These are phyloP conservation scores for Rhizophagus clarus DNA, from an alignment of 192 early-diverging fungal genomes.

Conservation along the genomic window DNA sequence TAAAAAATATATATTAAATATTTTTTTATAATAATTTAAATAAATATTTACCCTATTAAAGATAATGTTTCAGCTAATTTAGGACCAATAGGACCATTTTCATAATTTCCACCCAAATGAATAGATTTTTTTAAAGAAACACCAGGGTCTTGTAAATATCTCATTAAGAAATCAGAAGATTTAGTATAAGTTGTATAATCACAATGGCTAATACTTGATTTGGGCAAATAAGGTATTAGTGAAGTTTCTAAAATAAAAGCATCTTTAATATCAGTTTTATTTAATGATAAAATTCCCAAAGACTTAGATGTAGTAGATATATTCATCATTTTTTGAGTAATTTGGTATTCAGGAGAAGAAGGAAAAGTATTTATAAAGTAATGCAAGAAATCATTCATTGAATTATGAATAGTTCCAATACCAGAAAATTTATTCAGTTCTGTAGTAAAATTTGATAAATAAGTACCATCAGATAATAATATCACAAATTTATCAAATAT, in stretches of 20 bases:
- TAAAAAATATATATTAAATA: background rate
- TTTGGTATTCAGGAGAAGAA: constrained; percentile 22
- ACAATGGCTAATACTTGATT: constrained; percentile 45
- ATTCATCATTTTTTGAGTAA: background rate
- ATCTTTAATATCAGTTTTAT: background rate
- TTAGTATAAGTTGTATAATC: constrained; percentile 37
- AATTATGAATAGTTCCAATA: background rate
- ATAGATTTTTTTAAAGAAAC: constrained; percentile 34
- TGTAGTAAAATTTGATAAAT: background rate
- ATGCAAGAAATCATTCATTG: background rate
- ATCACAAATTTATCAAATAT: constrained; percentile 32
- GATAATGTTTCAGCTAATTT: constrained; percentile 18
- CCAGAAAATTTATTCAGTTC: constrained; percentile 4
- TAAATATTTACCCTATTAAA: background rate
- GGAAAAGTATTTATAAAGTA: background rate
- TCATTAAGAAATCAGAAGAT: constrained; percentile 47
- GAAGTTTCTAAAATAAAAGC: constrained; percentile 42
- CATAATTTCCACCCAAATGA: constrained; percentile 6
- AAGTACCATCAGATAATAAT: background rate
- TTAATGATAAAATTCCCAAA: constrained; percentile 24
- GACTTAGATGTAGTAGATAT: constrained; percentile 2
- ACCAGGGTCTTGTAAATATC: constrained; percentile 41
- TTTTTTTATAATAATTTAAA: background rate
- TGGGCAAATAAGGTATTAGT: constrained; percentile 35
- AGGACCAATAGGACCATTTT: constrained; percentile 41